Conservation (phyloP, 345 rosid genomes). For the Lepidium didymum region DNA sequence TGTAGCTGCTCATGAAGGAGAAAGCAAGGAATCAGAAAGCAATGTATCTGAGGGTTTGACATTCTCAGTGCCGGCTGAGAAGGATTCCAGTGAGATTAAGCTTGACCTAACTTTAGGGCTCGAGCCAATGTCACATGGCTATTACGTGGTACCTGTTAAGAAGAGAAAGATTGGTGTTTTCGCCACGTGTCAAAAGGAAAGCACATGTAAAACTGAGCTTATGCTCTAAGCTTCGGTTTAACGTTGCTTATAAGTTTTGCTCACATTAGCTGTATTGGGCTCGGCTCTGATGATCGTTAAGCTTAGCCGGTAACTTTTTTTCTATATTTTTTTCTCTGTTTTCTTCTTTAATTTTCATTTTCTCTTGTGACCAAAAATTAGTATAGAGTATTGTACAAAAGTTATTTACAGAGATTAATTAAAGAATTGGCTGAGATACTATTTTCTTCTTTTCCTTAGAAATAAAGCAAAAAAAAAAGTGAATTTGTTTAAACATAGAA, state of each 20-base stretch:
- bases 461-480: neutral
- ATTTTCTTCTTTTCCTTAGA: neutral
- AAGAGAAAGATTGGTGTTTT: conserved; percentile 44
- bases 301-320: neutral
- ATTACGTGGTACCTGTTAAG: conserved; percentile 64
- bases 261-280: neutral
- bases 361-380: neutral
- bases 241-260: conserved; percentile 5
- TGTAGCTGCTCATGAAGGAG: conserved; percentile 42
- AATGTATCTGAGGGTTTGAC: conserved; percentile 41
- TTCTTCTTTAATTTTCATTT: neutral
- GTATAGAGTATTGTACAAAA: conserved; percentile 14
- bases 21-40: conserved; percentile 61
- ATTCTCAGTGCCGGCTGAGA: conserved; percentile 38
- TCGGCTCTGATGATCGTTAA: neutral
- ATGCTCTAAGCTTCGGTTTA: conserved; percentile 27
- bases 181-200: conserved; percentile 27
- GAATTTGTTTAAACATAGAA: neutral
- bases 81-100: conserved; percentile 32
- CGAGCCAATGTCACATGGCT: conserved; percentile 43
- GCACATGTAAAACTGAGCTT: conserved; percentile 50
- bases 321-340: neutral
- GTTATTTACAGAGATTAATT: conserved; percentile 6
- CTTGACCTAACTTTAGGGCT: conserved; percentile 61
- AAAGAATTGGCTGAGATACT: neutral